Evolutionary conservation across 495 filamentous ascomycete genomes (phyloP).

Genomic region (Pyrenopolyporus hunteri): DNA sequence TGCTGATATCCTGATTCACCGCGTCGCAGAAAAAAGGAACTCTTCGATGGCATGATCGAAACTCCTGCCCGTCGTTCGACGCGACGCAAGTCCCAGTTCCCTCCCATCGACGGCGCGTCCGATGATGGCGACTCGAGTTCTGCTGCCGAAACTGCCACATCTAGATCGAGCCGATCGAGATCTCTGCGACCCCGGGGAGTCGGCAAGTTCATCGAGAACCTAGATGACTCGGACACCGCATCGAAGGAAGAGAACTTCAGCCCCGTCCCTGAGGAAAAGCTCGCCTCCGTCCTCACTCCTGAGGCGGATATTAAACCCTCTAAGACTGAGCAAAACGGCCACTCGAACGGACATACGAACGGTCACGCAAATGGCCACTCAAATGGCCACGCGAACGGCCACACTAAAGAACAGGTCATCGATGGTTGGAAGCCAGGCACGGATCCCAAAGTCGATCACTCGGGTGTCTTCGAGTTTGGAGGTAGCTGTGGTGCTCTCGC

Average conservation of each 20-base stretch:
- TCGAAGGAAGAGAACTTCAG: constrained; percentile 39
- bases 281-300: constrained; percentile 26
- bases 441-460: constrained; percentile 81
- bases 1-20: neutral
- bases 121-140: constrained; percentile 55
- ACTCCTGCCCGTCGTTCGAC: constrained; percentile 48
- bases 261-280: constrained; percentile 38
- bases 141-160: constrained; percentile 44
- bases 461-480: constrained; percentile 86
- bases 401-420: constrained; percentile 53
- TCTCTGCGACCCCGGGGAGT: constrained; percentile 46
- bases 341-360: constrained; percentile 27
- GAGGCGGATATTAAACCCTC: constrained; percentile 18
- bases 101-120: constrained; percentile 42
- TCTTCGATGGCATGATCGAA: constrained; percentile 59
- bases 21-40: constrained; percentile 53
- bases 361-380: constrained; percentile 34
- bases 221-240: constrained; percentile 47
- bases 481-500: constrained; percentile 74
- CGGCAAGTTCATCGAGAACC: constrained; percentile 54
- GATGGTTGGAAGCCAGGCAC: constrained; percentile 71
- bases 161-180: constrained; percentile 21
- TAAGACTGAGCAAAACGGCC: constrained; percentile 34
- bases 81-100: constrained; percentile 52
- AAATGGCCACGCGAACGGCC: constrained; percentile 52